Evolutionary conservation across 148 eudicot genomes (phyloP).

Genomic region (Diospyros kaki): DNA sequence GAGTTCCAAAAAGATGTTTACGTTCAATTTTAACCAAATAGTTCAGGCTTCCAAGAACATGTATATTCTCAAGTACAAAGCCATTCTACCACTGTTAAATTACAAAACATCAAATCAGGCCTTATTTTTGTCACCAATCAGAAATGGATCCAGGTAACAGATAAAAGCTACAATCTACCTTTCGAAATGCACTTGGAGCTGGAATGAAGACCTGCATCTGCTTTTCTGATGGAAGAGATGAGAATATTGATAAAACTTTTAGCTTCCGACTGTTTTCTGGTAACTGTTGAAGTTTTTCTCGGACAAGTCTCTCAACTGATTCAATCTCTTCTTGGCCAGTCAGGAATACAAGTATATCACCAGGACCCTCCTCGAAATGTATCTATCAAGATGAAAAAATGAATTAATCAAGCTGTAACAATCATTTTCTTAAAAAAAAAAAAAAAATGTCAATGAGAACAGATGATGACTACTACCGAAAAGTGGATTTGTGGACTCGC

Average conservation of each 20-base stretch:
- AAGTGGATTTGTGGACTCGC: neutral
- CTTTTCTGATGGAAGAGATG: conserved; percentile 93
- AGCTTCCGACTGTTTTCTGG: conserved; percentile 59
- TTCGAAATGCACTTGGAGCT: conserved; percentile 71
- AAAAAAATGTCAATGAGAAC: neutral
- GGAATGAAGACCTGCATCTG: conserved; percentile 87
- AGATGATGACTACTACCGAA: neutral
- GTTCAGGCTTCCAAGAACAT: too few species aligned
- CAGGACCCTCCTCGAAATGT: conserved; percentile 80
- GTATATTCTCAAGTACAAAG: neutral
- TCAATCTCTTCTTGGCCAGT: conserved; percentile 99
- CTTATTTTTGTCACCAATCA: neutral
- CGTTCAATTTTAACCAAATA: too few species aligned
- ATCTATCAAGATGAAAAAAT: conserved; percentile 42
- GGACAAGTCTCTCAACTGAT: conserved; percentile 77
- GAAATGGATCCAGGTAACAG: conserved; percentile 1
- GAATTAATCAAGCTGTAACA: conserved; percentile 5
- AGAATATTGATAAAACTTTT: conserved; percentile 54
- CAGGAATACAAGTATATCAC: conserved; percentile 94
- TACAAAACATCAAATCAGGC: neutral
- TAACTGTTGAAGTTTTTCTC: conserved; percentile 55
- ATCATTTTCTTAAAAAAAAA: too few species aligned
- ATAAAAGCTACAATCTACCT: conserved; percentile 39
- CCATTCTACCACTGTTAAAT: neutral
- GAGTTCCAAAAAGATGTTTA: too few species aligned